Evolutionary conservation across 2,329 filamentous ascomycete species (phyloP).

Genomic region (Lomentospora prolificans): DNA sequence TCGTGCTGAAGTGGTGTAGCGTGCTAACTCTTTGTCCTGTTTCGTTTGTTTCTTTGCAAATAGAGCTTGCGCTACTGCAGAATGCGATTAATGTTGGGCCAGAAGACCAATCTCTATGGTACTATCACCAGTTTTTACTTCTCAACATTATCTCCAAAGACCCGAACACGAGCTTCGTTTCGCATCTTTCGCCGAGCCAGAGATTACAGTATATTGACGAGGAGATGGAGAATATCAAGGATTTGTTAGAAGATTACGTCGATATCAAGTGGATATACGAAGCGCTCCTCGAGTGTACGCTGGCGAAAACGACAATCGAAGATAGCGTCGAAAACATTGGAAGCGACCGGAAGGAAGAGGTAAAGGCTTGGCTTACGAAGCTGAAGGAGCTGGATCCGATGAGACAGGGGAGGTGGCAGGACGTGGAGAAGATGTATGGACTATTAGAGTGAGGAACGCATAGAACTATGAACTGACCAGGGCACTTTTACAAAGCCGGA

Average conservation of each 20-base stretch:
- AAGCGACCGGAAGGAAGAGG: slow-evolving; percentile 30
- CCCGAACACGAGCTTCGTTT: slow-evolving; percentile 49
- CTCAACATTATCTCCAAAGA: slow-evolving; percentile 49
- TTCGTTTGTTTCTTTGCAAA: neutral
- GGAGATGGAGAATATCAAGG: slow-evolving; percentile 66
- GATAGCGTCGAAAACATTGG: slow-evolving; percentile 17
- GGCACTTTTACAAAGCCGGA: no score
- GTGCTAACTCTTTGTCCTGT: neutral
- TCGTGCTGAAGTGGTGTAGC: neutral
- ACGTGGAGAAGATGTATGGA: slow-evolving; percentile 43
- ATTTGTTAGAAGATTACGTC: slow-evolving; percentile 49
- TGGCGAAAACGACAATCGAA: slow-evolving; percentile 46
- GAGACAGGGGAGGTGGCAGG: slow-evolving; percentile 64
- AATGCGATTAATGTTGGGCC: slow-evolving; percentile 79
- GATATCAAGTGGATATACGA: slow-evolving; percentile 80
- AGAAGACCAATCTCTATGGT: slow-evolving; percentile 93
- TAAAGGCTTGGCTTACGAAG: slow-evolving; percentile 51
- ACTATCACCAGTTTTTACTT: slow-evolving; percentile 87
- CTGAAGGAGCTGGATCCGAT: slow-evolving; percentile 64
- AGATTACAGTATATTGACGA: slow-evolving; percentile 54
- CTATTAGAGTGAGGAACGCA: no score
- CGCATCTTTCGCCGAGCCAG: slow-evolving; percentile 50
- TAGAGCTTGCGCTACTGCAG: slow-evolving; percentile 66
- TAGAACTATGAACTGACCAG: no score
- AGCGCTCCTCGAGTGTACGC: slow-evolving; percentile 65